Percentiles rank a stretch among this genome's conserved stretches.
Conservation (phyloP, 805 yeast genomes). For the Blastobotrys peoriensis region DNA sequence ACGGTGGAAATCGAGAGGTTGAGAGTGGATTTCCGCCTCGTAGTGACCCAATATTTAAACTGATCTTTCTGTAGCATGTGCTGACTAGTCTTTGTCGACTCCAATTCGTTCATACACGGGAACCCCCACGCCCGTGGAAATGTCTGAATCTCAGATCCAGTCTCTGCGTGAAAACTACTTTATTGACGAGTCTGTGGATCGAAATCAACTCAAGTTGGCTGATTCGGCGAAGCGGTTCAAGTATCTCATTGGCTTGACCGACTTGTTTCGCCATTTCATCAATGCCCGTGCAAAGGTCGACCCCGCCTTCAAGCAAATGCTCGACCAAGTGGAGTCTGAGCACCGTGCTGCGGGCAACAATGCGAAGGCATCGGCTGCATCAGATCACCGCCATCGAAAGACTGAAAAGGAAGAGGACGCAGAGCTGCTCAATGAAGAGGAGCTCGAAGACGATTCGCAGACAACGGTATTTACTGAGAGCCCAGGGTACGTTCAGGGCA, state of each 20-base stretch:
- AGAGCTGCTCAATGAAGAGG: slow-evolving; percentile 80
- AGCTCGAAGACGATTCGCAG: slow-evolving; percentile 44
- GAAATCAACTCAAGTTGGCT: slow-evolving; percentile 30
- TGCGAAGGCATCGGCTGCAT: slow-evolving; percentile 19
- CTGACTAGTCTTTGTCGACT: too few relatives aligned
- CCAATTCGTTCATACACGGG: slow-evolving; percentile 7
- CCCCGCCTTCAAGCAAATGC: slow-evolving; percentile 43
- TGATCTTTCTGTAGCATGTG: too few relatives aligned
- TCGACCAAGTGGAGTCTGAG: slow-evolving; percentile 27
- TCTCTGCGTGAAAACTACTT: slow-evolving; percentile 25
- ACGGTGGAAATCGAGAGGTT: not conserved
- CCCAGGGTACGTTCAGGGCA: slow-evolving; percentile 72
- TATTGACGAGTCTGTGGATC: slow-evolving; percentile 24
- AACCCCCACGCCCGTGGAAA: slow-evolving; percentile 19
- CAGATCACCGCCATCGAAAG: slow-evolving; percentile 60
- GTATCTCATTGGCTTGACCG: slow-evolving; percentile 75
- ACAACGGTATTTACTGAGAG: slow-evolving; percentile 77
- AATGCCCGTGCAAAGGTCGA: slow-evolving; percentile 77
- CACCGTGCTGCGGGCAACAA: slow-evolving; percentile 19
- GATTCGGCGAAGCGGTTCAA: slow-evolving; percentile 76
- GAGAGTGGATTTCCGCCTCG: not conserved
- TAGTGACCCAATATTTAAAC: not conserved
- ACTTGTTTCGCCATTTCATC: slow-evolving; percentile 81
- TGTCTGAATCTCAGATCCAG: slow-evolving; percentile 21
- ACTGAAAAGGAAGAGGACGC: slow-evolving; percentile 96